Conservation (phyloP, 441 rosid species). For the Pelargonium exstipulatum region DNA sequence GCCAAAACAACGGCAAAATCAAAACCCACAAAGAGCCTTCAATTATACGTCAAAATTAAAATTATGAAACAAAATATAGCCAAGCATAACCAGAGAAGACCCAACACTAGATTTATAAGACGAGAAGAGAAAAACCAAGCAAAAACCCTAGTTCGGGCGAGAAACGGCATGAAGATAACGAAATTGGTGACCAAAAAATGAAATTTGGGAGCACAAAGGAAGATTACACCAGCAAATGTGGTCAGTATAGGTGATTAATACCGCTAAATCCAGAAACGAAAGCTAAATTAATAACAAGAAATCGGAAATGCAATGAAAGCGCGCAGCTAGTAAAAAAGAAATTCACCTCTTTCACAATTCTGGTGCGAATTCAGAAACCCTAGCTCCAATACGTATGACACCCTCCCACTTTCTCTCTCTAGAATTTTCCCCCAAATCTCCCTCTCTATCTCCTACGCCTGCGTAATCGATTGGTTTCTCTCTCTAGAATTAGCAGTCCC, state of each 20-base stretch:
- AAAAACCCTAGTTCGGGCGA: conserved; percentile 29
- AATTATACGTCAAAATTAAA: not conserved
- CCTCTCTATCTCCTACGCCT: not conserved
- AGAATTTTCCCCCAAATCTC: not conserved
- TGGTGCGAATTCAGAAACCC: not conserved
- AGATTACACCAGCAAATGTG: conserved; percentile 23
- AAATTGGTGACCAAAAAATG: not conserved
- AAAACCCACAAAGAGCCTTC: conserved; percentile 3
- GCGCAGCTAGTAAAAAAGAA: not conserved
- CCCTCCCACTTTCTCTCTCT: not conserved
- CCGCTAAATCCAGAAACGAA: not conserved
- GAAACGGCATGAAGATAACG: no score
- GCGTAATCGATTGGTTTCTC: not conserved
- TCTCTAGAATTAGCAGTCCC: conserved; percentile 9
- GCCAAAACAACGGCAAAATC: conserved; percentile 13
- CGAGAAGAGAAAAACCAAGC: conserved; percentile 1
- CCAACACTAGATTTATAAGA: conserved; percentile 34
- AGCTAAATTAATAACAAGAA: not conserved
- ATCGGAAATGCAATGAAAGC: not conserved
- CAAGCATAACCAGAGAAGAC: conserved; percentile 24
- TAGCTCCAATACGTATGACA: not conserved
- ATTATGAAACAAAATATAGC: no score
- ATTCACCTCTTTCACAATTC: not conserved
- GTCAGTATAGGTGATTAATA: not conserved
- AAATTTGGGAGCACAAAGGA: conserved; percentile 4